Evolutionary conservation across 371 early-diverging fungal species (phyloP), one percentile per base, ranked within the genome.

Genomic region (Mucor ambiguus): DNA sequence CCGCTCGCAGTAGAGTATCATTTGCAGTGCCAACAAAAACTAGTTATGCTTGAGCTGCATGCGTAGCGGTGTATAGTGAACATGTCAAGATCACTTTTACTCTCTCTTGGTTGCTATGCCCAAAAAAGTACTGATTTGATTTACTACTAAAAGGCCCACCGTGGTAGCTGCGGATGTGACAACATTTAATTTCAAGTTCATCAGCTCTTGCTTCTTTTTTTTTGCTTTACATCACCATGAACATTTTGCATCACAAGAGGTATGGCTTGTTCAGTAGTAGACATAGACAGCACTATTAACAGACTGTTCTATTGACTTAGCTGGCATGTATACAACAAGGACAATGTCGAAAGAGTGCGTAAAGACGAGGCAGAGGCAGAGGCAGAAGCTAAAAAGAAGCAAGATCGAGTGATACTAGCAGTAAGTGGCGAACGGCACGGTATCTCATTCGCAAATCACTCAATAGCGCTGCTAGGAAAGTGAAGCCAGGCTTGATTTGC

Each of bases 291-390:
- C 33, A 33, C 9, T 33, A 33, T 30, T 30, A 2, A 30, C 7
- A 30, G 7, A 30, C 26, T 12, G 22, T 20, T 7, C 52, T 6
- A 9, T 12, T 20, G 16, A 38, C 59, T 10, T 12, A 89, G 91
- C 48, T 93, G 91, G 89, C 88, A 93, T 71, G 93, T 93, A 20
- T 92, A 93, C 64, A 90, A 81, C 69, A 85, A 83, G 63, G 87
- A 85, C 68, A 93, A 92, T 69, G 80, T 83, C 20, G 92, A 91
- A 59, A 71, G 73, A 61, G 92, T 93, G 30, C 78, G 79, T 28
- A 68, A 75, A 64, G 93, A 93, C 66, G 93, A 93, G 63, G 91
- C 86, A 26, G 73, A 83, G 60, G 90, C 88, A 10, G 78, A 72
- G 55, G 80, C 61, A 30, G 82, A 86, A 68, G 82, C 85, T 54